Evolutionary conservation across 2,329 filamentous ascomycete species (phyloP).

Genomic region (Pseudogymnoascus sp.): DNA sequence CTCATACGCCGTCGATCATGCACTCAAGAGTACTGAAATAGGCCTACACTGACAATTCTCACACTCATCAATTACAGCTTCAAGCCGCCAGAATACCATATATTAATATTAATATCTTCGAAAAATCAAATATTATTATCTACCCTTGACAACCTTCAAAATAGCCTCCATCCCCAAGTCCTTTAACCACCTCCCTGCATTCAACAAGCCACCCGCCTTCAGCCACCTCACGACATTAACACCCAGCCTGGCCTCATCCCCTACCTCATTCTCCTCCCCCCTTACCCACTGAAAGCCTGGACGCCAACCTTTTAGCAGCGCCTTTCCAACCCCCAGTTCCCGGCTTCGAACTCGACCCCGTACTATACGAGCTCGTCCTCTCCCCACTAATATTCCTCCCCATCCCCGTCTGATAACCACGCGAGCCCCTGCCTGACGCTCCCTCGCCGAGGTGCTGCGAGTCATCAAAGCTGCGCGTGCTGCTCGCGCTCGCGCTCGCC

Average conservation of each 20-base stretch:
- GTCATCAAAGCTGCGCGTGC: background rate
- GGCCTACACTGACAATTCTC: background rate
- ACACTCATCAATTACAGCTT: background rate
- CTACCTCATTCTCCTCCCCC: background rate
- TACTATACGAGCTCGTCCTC: background rate
- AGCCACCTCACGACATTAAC: background rate
- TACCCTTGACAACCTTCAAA: background rate
- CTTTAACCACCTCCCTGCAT: background rate
- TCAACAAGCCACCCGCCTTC: background rate
- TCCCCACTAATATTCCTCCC: slow-evolving; percentile 1
- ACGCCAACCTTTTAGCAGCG: background rate
- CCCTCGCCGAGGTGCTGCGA: background rate
- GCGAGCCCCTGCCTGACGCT: background rate
- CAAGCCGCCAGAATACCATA: background rate
- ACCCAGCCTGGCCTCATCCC: background rate
- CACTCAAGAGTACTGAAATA: background rate
- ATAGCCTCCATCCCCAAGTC: background rate
- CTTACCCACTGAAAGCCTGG: background rate
- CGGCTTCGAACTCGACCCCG: background rate
- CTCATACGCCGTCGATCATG: too few species aligned
- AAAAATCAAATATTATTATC: background rate
- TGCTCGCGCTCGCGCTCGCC: background rate
- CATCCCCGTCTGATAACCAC: background rate
- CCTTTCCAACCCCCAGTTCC: background rate
- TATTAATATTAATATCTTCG: too few species aligned